phyloP scores from a whole-genome alignment of 148 eudicot species.

The Rheum nobile region DNA sequence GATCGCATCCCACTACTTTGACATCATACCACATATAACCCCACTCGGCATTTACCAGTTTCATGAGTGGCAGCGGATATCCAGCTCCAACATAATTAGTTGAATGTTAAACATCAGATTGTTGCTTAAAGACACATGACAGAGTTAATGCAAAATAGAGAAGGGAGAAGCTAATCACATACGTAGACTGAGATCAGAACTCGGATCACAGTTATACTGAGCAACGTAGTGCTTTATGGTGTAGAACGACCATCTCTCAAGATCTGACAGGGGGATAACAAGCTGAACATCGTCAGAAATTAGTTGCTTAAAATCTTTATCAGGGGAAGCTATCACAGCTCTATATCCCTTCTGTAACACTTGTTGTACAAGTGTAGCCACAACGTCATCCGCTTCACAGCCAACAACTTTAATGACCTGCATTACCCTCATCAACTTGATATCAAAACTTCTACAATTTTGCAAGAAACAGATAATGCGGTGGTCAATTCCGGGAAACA shows the following conservation, averaged over 20 bases:
- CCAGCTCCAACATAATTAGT: neutral
- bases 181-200: slow-evolving; percentile 85
- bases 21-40: neutral
- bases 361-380: slow-evolving; percentile 70
- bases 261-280: slow-evolving; percentile 70
- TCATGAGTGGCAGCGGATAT: too few relatives aligned
- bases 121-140: neutral
- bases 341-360: slow-evolving; percentile 39
- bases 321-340: slow-evolving; percentile 90
- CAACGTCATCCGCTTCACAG: slow-evolving; percentile 92
- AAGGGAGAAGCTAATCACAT: slow-evolving; percentile 19
- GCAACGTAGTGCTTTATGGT: slow-evolving; percentile 78
- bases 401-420: slow-evolving; percentile 72
- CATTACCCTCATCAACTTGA: neutral
- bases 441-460: neutral
- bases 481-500: neutral
- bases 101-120: neutral
- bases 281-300: slow-evolving; percentile 90
- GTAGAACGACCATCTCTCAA: slow-evolving; percentile 87
- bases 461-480: neutral
- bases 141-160: neutral
- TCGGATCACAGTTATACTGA: slow-evolving; percentile 80
- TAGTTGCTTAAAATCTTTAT: slow-evolving; percentile 96
- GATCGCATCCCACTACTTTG: neutral
- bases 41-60: too few relatives aligned